phyloP scores from a whole-genome alignment of 2,329 filamentous ascomycete genomes.

The Beauveria asiatica region DNA sequence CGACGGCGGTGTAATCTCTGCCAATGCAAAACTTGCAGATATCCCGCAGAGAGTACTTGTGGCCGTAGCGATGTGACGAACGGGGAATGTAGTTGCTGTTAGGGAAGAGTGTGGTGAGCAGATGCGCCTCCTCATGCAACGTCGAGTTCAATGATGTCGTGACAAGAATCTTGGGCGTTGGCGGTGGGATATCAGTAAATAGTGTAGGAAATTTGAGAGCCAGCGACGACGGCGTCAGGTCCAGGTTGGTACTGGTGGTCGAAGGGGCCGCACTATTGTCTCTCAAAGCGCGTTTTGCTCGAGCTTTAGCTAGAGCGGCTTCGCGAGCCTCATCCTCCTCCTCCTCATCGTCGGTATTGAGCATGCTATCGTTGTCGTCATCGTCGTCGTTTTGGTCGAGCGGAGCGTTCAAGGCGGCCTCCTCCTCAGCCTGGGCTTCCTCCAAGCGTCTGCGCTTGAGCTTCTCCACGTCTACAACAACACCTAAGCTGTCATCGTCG shows the following conservation, averaged over 20 bases:
- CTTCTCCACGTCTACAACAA: constrained; percentile 49
- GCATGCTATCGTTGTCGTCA: constrained; percentile 68
- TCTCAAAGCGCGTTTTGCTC: constrained; percentile 35
- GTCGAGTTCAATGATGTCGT: constrained; percentile 87
- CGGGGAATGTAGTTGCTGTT: constrained; percentile 81
- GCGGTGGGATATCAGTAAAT: constrained; percentile 50
- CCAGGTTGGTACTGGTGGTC: constrained; percentile 54
- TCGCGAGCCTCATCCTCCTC: constrained; percentile 41
- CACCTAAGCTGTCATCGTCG: constrained; percentile 50
- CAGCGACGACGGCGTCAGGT: constrained; percentile 52
- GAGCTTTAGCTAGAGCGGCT: constrained; percentile 34
- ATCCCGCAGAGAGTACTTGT: constrained; percentile 89
- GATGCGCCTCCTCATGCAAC: constrained; percentile 72
- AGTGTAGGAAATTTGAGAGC: constrained; percentile 54
- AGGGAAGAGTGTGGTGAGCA: constrained; percentile 76
- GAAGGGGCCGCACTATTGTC: constrained; percentile 48
- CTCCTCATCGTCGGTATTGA: constrained; percentile 54
- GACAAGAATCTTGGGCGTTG: constrained; percentile 75
- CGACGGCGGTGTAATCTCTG: constrained; percentile 71
- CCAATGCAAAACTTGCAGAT: constrained; percentile 80
- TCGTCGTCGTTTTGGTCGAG: constrained; percentile 26
- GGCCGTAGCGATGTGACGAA: constrained; percentile 70
- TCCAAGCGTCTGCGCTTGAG: constrained; percentile 49
- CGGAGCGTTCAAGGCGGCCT: constrained; percentile 35
- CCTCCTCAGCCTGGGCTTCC: constrained; percentile 42